Conservation (phyloP, 192 early-diverging fungal genomes). For the Umbelopsis isabellina region DNA sequence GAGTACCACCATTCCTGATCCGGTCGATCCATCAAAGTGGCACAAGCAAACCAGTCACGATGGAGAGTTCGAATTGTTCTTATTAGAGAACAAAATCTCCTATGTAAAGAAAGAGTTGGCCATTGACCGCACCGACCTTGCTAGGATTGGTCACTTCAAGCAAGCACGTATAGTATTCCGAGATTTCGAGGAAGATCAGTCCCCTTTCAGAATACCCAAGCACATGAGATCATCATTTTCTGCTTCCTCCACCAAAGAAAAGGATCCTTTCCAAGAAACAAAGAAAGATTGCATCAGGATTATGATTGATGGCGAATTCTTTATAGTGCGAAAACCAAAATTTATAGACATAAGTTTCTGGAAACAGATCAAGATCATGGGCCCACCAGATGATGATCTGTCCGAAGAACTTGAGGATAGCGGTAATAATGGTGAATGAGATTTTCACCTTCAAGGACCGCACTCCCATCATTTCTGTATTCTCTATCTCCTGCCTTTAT, state of each 20-base stretch:
- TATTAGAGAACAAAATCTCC: constrained; percentile 16
- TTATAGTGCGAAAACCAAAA: constrained; percentile 17
- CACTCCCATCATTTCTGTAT: no score
- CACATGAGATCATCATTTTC: background rate
- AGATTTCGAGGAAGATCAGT: background rate
- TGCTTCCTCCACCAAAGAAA: background rate
- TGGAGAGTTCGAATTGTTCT: constrained; percentile 21
- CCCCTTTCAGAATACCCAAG: background rate
- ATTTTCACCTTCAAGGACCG: no score
- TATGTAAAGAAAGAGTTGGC: constrained; percentile 26
- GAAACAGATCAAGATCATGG: constrained; percentile 28
- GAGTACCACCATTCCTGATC: background rate
- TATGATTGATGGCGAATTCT: constrained; percentile 29
- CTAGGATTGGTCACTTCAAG: constrained; percentile 23
- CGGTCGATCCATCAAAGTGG: constrained; percentile 19
- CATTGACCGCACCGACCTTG: constrained; percentile 24
- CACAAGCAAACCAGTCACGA: constrained; percentile 5
- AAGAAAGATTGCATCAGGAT: constrained; percentile 3
- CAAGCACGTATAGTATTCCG: constrained; percentile 12
- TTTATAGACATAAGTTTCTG: constrained; percentile 17
- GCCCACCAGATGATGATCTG: constrained; percentile 7
- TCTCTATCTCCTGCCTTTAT: no score
- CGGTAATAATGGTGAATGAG: background rate
- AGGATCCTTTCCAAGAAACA: background rate
- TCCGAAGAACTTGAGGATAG: background rate